Base-by-base conservation (phyloP, 78 protist species). In the Neovahlkampfia damariscottae region DNA sequence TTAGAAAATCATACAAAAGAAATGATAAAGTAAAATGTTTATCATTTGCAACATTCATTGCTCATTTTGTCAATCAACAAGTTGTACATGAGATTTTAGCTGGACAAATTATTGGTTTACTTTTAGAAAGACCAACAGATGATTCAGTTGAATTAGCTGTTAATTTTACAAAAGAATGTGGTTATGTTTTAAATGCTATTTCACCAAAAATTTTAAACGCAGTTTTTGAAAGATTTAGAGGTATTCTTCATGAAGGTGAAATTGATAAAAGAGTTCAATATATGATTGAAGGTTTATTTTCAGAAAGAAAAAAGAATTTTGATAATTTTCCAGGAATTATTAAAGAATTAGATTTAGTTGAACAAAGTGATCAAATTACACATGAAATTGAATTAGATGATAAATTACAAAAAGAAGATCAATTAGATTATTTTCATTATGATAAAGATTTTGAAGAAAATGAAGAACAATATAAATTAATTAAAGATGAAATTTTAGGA, bases 21-120 rank as follows among this genome's bases (percentile, higher is more conserved):
- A 89, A 92, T 78, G 93, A 90, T 62, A 86, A 91, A 83, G 81
- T 72, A 2, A 34, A 27, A n/a, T 77, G 82, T 29, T 27, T 88
- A 0, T 78, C 86, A 0, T 10, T 3, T 41, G 2, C 58, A 8
- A 1, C 36, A 7, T 96, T 97, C 88, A 66, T 96, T 3, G 98
- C 98, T 0, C 98, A 93, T 73, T 89, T 97, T n/a, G 69, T 91
- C 70, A 96, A 96, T 76, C 99, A 97, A 72, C 93, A 88, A 67
- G 96, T 93, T 35, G 92, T 79, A 41, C 77, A 82, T 59, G 87
- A 87, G 34, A 0, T 93, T n/a, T 38, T 91, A 4, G 92, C 90
- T 35, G 83, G 91, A 34, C 86, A 95, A 30, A 66, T 92, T 6
- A 41, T 89, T 6, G 41, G 88, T 32, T 74, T 93, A 37, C 82